Conservation (phyloP, 768 basidiomycete species). For the Amanita pseudoporphyria region DNA sequence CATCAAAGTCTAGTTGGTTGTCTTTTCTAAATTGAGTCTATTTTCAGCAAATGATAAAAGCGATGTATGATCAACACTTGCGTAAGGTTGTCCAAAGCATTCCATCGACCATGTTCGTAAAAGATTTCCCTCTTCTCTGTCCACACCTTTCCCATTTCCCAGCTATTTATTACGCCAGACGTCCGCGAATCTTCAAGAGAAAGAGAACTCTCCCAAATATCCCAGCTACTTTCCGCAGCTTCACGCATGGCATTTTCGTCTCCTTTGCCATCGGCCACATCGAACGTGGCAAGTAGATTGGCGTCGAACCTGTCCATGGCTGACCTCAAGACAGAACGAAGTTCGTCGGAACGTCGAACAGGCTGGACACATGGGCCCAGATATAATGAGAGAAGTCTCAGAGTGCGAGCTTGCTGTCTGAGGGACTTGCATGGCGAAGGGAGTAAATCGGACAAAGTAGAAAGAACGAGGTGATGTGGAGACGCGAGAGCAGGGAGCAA, state of each 20-base stretch:
- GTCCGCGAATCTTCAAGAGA: neutral
- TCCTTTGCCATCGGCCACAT: conserved; percentile 64
- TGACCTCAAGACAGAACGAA: conserved; percentile 57
- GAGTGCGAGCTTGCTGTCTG: conserved; percentile 49
- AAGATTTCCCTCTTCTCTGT: conserved; percentile 93
- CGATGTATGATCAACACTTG: conserved; percentile 25
- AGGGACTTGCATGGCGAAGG: conserved; percentile 27
- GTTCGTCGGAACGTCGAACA: conserved; percentile 51
- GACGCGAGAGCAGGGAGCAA: conserved; percentile 48
- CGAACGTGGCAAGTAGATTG: conserved; percentile 78
- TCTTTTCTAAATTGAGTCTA: conserved; percentile 28
- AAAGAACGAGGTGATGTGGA: conserved; percentile 59
- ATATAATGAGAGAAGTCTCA: conserved; percentile 68
- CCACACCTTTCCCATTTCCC: conserved; percentile 95
- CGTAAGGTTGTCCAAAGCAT: conserved; percentile 77
- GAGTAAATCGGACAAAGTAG: conserved; percentile 38
- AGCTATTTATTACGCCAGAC: conserved; percentile 36
- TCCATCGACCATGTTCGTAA: conserved; percentile 76
- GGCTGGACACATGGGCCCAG: conserved; percentile 68
- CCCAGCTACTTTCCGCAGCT: conserved; percentile 80
- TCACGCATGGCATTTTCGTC: conserved; percentile 76
- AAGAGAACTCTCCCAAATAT: conserved; percentile 49
- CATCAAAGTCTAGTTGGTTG: conserved; percentile 70
- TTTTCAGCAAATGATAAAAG: neutral
- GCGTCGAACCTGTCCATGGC: conserved; percentile 88